Evolutionary conservation across 2,329 filamentous ascomycete species (phyloP), one percentile per base, ranked within the genome.

Genomic region (Teratosphaeria epicoccoides): DNA sequence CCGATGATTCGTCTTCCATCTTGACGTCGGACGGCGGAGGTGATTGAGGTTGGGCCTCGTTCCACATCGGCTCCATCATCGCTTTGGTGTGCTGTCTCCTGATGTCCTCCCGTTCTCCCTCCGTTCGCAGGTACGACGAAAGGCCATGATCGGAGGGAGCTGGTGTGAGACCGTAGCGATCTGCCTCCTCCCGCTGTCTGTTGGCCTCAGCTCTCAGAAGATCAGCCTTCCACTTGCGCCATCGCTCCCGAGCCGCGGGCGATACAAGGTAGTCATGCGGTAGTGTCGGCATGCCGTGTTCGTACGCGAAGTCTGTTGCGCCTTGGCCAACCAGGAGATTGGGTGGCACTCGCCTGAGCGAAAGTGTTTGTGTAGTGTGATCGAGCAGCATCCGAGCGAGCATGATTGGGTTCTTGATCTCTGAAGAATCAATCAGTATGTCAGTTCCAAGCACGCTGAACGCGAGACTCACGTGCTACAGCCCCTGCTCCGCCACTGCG

Each of bases 401-500:
- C 6, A 83, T 86, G 33, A 98, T 90, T 0, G 93, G 93, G 60
- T 98, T 98, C 60, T 86, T 90, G 66, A 98, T 83, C 63, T 91
- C 89, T 95, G 57, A 29, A 14, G 24, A 17, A 11, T 20, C 14
- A 20, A 48, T 48, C 29, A 48, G 46, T 25, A 37, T 24, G 9
- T 17, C 12, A 17, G 10, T n/a, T 14, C 10, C 4, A 46, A 2
- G 23, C 25, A 12, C n/a, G 6, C 33, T 6, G 14, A 3, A 49
- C 6, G 14, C 12, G 11, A 43, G 17, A 77, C 88, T 68, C 74
- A 96, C 91, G 86, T 55, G 88, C 80, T 43, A 93, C 88, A 43
- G 93, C 91, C 59, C 93, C 94, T 59, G 88, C 94, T 43, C 89
- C 93, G 59, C 93, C 93, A 67, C 91, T 97, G 57, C 89, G 83